Base-by-base conservation (phyloP, 2,329 filamentous ascomycete genomes). In the Cordyceps cateniannulata region DNA sequence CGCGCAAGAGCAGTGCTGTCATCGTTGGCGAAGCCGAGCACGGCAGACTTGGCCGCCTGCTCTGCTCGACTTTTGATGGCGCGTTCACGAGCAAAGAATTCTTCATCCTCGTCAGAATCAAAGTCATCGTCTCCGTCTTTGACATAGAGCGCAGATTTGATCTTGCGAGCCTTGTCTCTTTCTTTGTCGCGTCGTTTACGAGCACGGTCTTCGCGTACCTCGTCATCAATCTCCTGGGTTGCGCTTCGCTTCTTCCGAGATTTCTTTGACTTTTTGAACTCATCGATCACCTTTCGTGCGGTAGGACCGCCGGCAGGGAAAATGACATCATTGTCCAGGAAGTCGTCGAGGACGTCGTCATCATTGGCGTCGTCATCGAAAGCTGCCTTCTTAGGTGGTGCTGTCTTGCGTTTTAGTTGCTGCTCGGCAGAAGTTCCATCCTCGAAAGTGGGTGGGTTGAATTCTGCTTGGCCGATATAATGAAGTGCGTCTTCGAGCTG, bases 111-210 rank as follows among this genome's bases (percentile, higher is more conserved):
- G 51, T 92, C 91, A 38, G 83, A 85, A 68, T 96, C 91, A n/a
- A 83, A 87, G 66, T 96, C 92, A 58, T 98, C 95, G 70, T 98
- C 95, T 66, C 89, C 91, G 42, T 88, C 86, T 62, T 88, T 84
- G 55, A 99, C 89, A 68, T 86, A 93, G 44, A 93, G 75, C 25
- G 87, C 86, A 68, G 90, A 96, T 79, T 97, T 98, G 75, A 95
- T 89, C 70, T 88, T 89, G 35, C 80, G 79, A 53, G 85, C 81
- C 73, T 92, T 92, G 68, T 93, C 91, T n/a, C 84, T 77, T 65
- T 96, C 87, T 65, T 84, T 88, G 57, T 86, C 79, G 59, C 84
- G 81, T 42, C 87, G 81, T 59, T 80, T 82, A 14, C 81, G 80
- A 14, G 85, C 85, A 60, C 82, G 83, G 65, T 84, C 85, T 35